These are phyloP conservation scores for Aegilops speltoides DNA, from an alignment of 176 grass and related monocot species.

Conservation along the genomic window DNA sequence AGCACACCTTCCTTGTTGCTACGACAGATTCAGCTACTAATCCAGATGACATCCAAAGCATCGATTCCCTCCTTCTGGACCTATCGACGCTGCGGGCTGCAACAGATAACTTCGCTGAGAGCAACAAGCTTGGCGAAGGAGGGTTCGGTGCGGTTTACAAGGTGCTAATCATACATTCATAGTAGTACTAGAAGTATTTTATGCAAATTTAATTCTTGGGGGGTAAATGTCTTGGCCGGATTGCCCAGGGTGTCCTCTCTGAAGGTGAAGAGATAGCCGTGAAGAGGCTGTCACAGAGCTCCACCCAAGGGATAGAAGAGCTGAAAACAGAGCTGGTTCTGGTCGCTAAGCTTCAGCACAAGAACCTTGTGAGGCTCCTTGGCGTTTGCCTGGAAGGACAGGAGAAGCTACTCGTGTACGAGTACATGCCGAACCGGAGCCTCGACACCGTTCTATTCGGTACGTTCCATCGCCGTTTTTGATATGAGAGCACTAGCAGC, in stretches of 20 bases:
- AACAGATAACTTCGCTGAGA: slow-evolving; percentile 58
- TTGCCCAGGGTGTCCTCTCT: slow-evolving; percentile 29
- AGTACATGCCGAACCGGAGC: slow-evolving; percentile 58
- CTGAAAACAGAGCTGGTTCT: slow-evolving; percentile 51
- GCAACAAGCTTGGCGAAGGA: slow-evolving; percentile 67
- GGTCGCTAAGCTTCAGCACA: slow-evolving; percentile 53
- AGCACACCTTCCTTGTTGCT: neutral
- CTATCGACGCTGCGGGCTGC: slow-evolving; percentile 45
- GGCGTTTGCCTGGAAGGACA: slow-evolving; percentile 46
- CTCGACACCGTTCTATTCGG: slow-evolving; percentile 60
- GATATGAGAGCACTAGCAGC: neutral
- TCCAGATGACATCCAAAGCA: slow-evolving; percentile 37
- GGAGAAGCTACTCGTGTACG: slow-evolving; percentile 55
- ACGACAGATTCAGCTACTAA: slow-evolving; percentile 33
- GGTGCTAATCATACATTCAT: slow-evolving; percentile 19
- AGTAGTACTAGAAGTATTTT: neutral
- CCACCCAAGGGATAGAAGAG: slow-evolving; percentile 40
- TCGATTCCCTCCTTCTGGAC: slow-evolving; percentile 49
- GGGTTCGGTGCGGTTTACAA: slow-evolving; percentile 78
- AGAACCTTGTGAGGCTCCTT: slow-evolving; percentile 45
- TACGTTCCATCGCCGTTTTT: neutral
- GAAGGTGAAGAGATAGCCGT: slow-evolving; percentile 51
- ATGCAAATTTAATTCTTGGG: neutral
- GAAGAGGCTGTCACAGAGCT: slow-evolving; percentile 38
- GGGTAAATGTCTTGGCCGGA: neutral